Evolutionary conservation across 768 basidiomycete species (phyloP).

Genomic region (Macrocybe gigantea): DNA sequence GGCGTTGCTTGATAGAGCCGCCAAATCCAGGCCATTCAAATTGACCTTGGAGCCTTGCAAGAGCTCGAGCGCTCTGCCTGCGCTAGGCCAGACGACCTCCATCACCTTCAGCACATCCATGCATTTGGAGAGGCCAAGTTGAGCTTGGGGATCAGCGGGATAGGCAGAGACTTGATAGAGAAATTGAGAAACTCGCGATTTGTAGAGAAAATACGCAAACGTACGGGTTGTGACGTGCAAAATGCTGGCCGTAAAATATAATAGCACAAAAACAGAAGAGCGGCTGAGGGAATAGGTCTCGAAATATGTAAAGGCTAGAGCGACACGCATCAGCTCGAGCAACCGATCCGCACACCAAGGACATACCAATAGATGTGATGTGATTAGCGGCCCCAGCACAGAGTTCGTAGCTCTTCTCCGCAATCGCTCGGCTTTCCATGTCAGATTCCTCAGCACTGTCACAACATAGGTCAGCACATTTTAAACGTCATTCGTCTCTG

Average conservation of each 20-base stretch:
- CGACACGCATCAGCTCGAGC: no score
- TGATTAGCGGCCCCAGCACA: slow-evolving; percentile 77
- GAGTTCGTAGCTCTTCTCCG: slow-evolving; percentile 64
- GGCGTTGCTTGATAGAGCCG: slow-evolving; percentile 13
- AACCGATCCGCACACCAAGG: no score
- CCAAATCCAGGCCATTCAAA: slow-evolving; percentile 15
- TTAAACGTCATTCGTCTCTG: not conserved
- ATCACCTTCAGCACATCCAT: slow-evolving; percentile 63
- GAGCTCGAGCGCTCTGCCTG: slow-evolving; percentile 67
- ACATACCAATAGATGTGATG: slow-evolving; percentile 61
- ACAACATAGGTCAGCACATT: not conserved
- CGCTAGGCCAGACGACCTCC: slow-evolving; percentile 72
- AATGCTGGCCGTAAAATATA: slow-evolving; percentile 77
- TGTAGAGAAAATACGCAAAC: not conserved
- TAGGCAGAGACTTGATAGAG: slow-evolving; percentile 47
- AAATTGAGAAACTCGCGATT: slow-evolving; percentile 21
- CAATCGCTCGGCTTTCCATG: slow-evolving; percentile 31
- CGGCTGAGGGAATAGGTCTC: slow-evolving; percentile 57
- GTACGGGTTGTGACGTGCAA: slow-evolving; percentile 72
- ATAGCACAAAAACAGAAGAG: slow-evolving; percentile 68
- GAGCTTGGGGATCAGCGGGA: slow-evolving; percentile 66
- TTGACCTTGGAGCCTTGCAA: slow-evolving; percentile 57
- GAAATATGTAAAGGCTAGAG: slow-evolving; percentile 48
- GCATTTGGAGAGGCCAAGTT: slow-evolving; percentile 55
- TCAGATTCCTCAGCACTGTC: slow-evolving; percentile 45